Base-by-base conservation (phyloP, 2,329 filamentous ascomycete species). In the Aaosphaeria pasadenensis region DNA sequence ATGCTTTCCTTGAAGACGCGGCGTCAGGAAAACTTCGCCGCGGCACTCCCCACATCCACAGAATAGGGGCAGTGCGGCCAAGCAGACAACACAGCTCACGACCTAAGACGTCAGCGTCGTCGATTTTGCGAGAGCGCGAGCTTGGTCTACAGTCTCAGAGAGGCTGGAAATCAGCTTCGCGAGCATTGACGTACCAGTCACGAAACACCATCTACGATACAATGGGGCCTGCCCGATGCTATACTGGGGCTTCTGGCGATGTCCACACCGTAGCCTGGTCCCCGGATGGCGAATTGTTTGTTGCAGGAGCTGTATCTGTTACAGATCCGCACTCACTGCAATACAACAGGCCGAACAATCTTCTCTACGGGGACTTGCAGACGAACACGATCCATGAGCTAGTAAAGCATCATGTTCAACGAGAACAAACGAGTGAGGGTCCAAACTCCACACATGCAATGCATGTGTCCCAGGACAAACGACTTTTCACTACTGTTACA, bases 161-260 rank as follows among this genome's bases (percentile, higher is more conserved):
- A 46, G 62, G 62, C 7, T 67, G 60, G 60, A 56, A 51, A 40
- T 35, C 56, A 28, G 55, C 61, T 5, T 54, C 60, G 2, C 58
- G 36, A 13, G 42, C 59, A 6, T 32, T 66, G 1, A 54, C 59
- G 1, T 63, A 64, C 30, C 56, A 56, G 7, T 30, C 58, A 5
- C 63, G 55, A 41, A 69, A 70, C 42, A 61, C 55, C 13, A 29
- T 62, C n/a, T 57, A 67, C 30, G 64, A 73, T 28, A 67, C 72
- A 1, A 57, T 83, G 11, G 73, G 70, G 4, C 69, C 70, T 3
- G 71, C 67, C 29, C 72, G 69, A 45, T 70, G 72, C 11, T 84
- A 79, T 72, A 80, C 77, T 51, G 79, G 81, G 1, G 80, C 80
- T 0, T 84, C 81, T 0, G 77, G 78, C 28, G 83, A 85, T 59